Base-by-base conservation (phyloP, 441 rosid species). In the Euphorbia corollata region DNA sequence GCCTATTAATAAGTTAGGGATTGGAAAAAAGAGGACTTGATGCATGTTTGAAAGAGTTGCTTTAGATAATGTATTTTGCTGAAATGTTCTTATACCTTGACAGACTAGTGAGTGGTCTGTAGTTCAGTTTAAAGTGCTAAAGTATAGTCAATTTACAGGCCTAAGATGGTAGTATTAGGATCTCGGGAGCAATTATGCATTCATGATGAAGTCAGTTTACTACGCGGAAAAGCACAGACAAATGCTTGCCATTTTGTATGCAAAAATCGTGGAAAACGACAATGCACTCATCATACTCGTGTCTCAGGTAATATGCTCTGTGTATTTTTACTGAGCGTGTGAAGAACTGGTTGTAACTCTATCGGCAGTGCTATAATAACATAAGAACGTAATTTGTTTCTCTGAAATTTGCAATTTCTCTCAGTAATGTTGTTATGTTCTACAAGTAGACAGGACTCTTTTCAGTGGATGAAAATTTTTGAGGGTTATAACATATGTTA, bases 141-240 rank as follows among this genome's bases (percentile, higher is more conserved):
- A 59, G 19, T 63, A 41, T 72, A 41, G 59, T 68, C 65, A n/a
- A 63, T 69, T 22, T 79, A 71, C 83, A 91, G 99, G 94, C 98
- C 99, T 34, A 94, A 88, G 79, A 94, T 89, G 98, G 78, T 88
- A 68, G 78, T 94, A 61, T 79, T 94, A 61, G 98, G 99, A 68
- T 94, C 98, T n/a, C 86, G 98, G 69, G 96, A 94, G 83, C 98
- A 91, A 69, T 75, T 91, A 59, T 94, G 99, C 73, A 88, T 90
- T 73, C 92, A 91, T 75, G 88, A 86, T 32, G 82, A 94, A 77
- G 95, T 94, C 24, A 87, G 92, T 63, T 82, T 85, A 73, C 87
- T 91, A 55, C 90, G 76, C 64, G 98, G 98, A 75, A 94, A 84
- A 78, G 91, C 96, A 58, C 98, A 91, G 64, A 88, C 85, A 59